Evolutionary conservation across 495 filamentous ascomycete species (phyloP), one percentile per base, ranked within the genome.

Genomic region (Jackrogersella minutella): DNA sequence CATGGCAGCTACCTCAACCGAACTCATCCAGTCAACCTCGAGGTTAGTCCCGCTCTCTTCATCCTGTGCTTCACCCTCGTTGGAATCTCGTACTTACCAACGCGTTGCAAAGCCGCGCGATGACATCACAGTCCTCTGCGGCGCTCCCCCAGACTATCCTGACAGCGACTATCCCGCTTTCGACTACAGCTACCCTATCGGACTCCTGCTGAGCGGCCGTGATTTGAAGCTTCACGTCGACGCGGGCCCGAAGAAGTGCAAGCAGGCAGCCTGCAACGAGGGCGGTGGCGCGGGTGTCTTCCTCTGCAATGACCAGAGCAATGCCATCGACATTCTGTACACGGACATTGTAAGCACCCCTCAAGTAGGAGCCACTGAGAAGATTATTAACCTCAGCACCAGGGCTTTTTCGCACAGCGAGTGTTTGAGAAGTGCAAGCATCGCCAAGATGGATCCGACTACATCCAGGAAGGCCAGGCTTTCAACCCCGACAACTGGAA

Each of bases 401-500:
- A 69, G 61, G 66, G 47, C 14, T 62, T 39, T 30, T 69, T 69
- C 21, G 66, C 66, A 19, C 66, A 69, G 51, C 66, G 26, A 9
- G 61, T 69, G 24, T 69, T 61, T 51, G 14, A 52, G 11, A 33
- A 49, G 44, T 69, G 66, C 56, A 60, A 62, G 61, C 13, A 37
- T 11, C 66, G 66, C 50, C 24, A n/a, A 2, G 44, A 58, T 16
- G 61, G 36, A 31, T 9, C 6, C n/a, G 56, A 69, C 51, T 65
- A 46, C 17, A 34, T 69, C 36, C 4, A 58, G 43, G 58, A 65
- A 24, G 66, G 66, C 51, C 66, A 69, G 57, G 61, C 61, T 34
- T 69, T 65, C 66, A 46, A 37, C 40, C 66, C 66, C n/a, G 56
- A 62, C 22, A 37, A 33, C 40, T 69, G 66, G 66, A 69, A 69